Base-by-base conservation (phyloP, 148 eudicot genomes). In the Agrostemma githago region DNA sequence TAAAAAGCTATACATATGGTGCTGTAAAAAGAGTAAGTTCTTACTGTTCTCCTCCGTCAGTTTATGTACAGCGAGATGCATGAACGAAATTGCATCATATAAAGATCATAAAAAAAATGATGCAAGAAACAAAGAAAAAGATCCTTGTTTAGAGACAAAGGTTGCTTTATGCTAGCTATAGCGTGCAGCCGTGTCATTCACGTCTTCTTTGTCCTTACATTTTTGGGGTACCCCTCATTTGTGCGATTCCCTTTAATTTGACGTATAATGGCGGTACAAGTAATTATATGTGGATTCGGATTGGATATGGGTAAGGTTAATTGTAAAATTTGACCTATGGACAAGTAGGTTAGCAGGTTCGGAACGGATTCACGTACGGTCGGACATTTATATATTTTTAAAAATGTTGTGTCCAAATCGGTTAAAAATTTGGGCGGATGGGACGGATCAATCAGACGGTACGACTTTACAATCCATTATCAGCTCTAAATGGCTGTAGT, bases 171-270 rank as follows among this genome's bases (percentile, higher is more conserved):
- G 62, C 64, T 14, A 81, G 82, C 79, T 54, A 69, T 14, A 81
- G 82, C 79, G 72, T 84, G 84, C 76, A 75, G 79, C 77, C 80
- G 82, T 84, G 79, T 66, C 70, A 71, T 62, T 66, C 76, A 81
- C 73, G 78, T 72, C 71, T 78, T 44, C 34, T 69, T 81, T 78
- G 78, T 72, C 78, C 78, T 70, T 34, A 57, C 43, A 75, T 78
- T 68, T 57, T 41, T 72, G 68, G 72, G 77, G 78, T 75, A 68
- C 70, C 34, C 2, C 39, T 3, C 5, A 38, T 57, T 42, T 66
- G 17, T 53, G 80, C 41, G 68, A 21, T 68, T 64, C 37, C 39
- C 66, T 71, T 70, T 76, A 48, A 4, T 71, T 70, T 72, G 77
- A 82, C 71, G 70, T 62, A 81, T 82, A 81, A 82, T 77, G 82